These are phyloP conservation scores for Nicotiana rustica DNA, from an alignment of 305 asterid species.

Conservation along the genomic window DNA sequence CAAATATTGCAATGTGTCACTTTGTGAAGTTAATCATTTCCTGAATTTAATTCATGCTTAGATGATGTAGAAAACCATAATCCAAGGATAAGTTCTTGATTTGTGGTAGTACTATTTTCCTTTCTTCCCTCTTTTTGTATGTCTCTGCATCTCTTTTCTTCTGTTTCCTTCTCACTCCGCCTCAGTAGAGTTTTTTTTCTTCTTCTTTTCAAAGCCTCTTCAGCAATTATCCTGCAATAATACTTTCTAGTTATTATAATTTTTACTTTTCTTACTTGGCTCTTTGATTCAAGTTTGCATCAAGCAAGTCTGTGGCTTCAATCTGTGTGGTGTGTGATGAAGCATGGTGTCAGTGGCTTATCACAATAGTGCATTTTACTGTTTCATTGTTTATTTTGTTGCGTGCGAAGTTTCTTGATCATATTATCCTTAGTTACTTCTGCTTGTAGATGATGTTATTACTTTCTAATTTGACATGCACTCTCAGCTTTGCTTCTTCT, in stretches of 20 bases:
- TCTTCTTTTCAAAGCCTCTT: too few relatives aligned
- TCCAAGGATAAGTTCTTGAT: neutral
- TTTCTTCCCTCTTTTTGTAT: neutral
- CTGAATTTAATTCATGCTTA: conserved; percentile 6
- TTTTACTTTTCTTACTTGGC: conserved; percentile 6
- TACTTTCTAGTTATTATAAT: neutral
- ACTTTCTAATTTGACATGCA: conserved; percentile 30
- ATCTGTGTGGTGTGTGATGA: too few relatives aligned
- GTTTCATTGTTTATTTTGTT: conserved; percentile 7
- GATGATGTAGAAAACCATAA: neutral
- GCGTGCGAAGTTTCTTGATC: conserved; percentile 1
- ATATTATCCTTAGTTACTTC: conserved; percentile 24
- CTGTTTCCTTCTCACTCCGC: conserved; percentile 15
- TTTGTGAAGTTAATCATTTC: conserved; percentile 17
- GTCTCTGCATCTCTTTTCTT: conserved; percentile 23
- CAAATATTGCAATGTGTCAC: neutral
- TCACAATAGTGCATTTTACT: too few relatives aligned
- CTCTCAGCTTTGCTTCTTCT: conserved; percentile 39
- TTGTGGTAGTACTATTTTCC: conserved; percentile 27
- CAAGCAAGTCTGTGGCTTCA: neutral
- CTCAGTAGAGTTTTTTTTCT: too few relatives aligned
- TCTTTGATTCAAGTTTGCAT: conserved; percentile 17
- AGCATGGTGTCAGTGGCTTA: too few relatives aligned
- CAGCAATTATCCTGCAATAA: neutral
- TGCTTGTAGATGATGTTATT: conserved; percentile 12